These are phyloP conservation scores for Diaporthe caulivora DNA, from an alignment of 2,329 filamentous ascomycete species.

Conservation along the genomic window DNA sequence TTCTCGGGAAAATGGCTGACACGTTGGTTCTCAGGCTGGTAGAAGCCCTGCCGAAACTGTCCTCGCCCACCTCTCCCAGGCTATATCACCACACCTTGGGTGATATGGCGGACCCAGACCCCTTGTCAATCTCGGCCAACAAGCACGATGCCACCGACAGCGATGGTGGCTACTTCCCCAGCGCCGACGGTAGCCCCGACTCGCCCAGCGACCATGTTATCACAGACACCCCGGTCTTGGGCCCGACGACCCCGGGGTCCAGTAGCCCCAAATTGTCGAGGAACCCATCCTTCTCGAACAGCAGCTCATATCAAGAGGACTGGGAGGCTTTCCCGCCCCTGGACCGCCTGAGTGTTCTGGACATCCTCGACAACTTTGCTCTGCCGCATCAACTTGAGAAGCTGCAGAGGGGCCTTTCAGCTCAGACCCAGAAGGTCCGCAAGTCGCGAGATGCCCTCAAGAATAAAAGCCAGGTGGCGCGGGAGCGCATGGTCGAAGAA, in stretches of 20 bases:
- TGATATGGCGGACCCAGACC: conserved; percentile 58
- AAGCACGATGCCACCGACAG: conserved; percentile 58
- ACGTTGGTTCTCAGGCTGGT: conserved; percentile 55
- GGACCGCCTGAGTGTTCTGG: conserved; percentile 90
- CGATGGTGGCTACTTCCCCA: conserved; percentile 52
- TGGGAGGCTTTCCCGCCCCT: conserved; percentile 89
- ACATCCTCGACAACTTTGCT: conserved; percentile 93
- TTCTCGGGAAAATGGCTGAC: conserved; percentile 54
- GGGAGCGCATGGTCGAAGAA: conserved; percentile 90
- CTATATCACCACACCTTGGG: conserved; percentile 52
- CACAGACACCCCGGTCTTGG: conserved; percentile 65
- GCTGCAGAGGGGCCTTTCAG: conserved; percentile 84
- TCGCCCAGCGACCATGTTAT: conserved; percentile 58
- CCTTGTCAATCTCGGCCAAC: conserved; percentile 51
- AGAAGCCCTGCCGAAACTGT: conserved; percentile 54
- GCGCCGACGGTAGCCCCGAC: conserved; percentile 56
- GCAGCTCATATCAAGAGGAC: conserved; percentile 87
- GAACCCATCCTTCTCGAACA: conserved; percentile 84
- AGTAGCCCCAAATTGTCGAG: conserved; percentile 75
- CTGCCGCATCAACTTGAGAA: conserved; percentile 92
- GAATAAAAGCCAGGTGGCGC: conserved; percentile 81
- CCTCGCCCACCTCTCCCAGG: conserved; percentile 53
- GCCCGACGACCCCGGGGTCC: conserved; percentile 54
- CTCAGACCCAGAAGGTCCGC: conserved; percentile 87
- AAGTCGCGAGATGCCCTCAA: conserved; percentile 86